phyloP scores from a whole-genome alignment of 2,329 filamentous ascomycete species.

The Fusarium dimerum region DNA sequence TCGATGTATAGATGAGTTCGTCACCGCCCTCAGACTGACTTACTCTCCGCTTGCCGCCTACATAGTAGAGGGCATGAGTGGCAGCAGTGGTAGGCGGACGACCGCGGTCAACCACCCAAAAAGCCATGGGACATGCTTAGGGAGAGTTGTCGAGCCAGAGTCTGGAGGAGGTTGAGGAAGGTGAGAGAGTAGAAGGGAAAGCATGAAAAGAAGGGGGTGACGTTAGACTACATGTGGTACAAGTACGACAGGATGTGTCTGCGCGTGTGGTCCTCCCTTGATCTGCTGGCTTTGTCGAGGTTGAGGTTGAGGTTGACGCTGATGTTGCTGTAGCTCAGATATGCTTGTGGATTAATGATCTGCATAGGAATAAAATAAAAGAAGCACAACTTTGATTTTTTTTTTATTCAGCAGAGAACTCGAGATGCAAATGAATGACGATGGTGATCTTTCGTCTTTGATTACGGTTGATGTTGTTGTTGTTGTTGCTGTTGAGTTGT shows the following conservation, averaged over 20 bases:
- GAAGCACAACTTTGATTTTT: no score
- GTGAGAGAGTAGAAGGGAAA: background rate
- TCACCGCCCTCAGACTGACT: constrained; percentile 37
- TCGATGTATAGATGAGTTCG: constrained; percentile 24
- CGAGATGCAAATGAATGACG: no score
- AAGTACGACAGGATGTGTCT: background rate
- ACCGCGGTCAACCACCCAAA: constrained; percentile 40
- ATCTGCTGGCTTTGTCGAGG: background rate
- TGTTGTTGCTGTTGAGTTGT: no score
- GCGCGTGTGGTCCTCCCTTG: background rate
- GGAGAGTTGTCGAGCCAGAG: background rate
- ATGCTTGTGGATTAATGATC: background rate
- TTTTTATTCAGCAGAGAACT: no score
- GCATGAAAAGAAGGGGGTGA: no score
- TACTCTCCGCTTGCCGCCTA: constrained; percentile 42
- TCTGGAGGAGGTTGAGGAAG: constrained; percentile 3
- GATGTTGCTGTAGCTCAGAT: no score
- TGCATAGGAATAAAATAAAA: background rate
- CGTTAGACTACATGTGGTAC: background rate
- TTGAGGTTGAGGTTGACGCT: background rate
- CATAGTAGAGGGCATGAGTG: constrained; percentile 30
- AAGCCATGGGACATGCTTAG: constrained; percentile 42
- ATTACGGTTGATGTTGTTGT: no score
- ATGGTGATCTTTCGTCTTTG: no score
- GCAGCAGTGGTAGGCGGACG: constrained; percentile 28